Conservation (phyloP, 768 basidiomycete species). For the Mycena crocata region DNA sequence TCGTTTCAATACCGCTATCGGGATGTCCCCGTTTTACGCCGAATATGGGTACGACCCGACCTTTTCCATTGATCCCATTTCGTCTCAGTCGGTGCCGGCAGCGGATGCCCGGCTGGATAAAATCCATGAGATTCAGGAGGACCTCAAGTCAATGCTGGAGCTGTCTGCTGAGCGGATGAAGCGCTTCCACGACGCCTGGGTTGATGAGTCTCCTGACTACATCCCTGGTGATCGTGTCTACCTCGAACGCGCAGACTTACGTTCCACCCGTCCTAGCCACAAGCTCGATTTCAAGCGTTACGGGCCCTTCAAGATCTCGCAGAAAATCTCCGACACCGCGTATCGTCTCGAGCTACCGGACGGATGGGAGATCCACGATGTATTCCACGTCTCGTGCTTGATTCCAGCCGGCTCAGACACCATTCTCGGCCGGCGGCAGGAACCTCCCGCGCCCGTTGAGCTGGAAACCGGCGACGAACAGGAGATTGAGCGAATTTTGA, state of each 20-base stretch:
- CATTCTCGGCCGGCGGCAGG: too few relatives aligned
- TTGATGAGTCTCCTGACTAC: conserved; percentile 41
- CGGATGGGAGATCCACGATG: too few relatives aligned
- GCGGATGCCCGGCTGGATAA: conserved; percentile 39
- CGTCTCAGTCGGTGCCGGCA: conserved; percentile 41
- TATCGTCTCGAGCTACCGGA: too few relatives aligned
- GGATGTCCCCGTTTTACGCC: conserved; percentile 51
- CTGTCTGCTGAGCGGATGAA: too few relatives aligned
- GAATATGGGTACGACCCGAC: conserved; percentile 47
- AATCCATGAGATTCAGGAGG: conserved; percentile 47
- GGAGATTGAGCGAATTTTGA: too few relatives aligned
- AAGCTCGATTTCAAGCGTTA: conserved; percentile 52
- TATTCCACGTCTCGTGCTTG: too few relatives aligned
- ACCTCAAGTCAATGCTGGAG: conserved; percentile 37
- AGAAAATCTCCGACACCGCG: too few relatives aligned
- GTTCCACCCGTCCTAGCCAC: conserved; percentile 52
- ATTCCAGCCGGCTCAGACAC: too few relatives aligned
- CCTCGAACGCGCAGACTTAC: conserved; percentile 51
- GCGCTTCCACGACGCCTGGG: conserved; percentile 43
- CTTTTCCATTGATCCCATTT: conserved; percentile 40
- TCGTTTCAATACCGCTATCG: background rate
- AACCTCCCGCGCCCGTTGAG: too few relatives aligned
- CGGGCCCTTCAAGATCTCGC: too few relatives aligned
- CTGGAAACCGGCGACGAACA: too few relatives aligned
- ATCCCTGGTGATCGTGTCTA: conserved; percentile 49